phyloP scores from a whole-genome alignment of 352 stramenopile genomes.

The Globisporangium paroecandrum region DNA sequence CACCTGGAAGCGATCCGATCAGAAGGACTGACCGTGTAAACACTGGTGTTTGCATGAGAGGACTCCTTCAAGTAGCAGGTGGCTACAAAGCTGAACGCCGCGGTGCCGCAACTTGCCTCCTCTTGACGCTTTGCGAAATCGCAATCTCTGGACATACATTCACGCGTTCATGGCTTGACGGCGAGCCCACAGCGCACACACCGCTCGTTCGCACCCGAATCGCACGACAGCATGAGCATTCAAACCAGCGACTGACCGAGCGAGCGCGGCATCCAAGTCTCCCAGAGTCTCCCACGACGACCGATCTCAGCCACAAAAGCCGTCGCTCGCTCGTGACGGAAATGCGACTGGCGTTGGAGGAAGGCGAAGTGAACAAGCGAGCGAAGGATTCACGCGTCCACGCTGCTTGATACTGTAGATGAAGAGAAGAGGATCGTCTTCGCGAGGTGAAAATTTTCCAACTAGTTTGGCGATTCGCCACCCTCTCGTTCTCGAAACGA shows the following conservation, averaged over 20 bases:
- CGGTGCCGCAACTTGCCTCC: neutral
- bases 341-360: neutral
- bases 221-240: neutral
- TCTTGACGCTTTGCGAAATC: neutral
- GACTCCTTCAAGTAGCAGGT: neutral
- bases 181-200: neutral
- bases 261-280: neutral
- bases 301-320: neutral
- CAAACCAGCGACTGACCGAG: neutral
- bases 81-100: neutral
- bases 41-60: neutral
- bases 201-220: neutral
- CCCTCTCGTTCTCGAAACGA: neutral
- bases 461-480: neutral
- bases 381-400: neutral
- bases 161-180: neutral
- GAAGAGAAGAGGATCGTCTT: neutral
- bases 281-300: neutral
- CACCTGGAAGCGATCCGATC: neutral
- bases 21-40: neutral
- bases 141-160: neutral
- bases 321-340: neutral
- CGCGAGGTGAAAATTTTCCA: neutral
- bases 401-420: neutral
- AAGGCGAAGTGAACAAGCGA: neutral